Evolutionary conservation across 2,329 filamentous ascomycete species (phyloP), one percentile per base, ranked within the genome.

Genomic region (Trichophyton schoenleinii): DNA sequence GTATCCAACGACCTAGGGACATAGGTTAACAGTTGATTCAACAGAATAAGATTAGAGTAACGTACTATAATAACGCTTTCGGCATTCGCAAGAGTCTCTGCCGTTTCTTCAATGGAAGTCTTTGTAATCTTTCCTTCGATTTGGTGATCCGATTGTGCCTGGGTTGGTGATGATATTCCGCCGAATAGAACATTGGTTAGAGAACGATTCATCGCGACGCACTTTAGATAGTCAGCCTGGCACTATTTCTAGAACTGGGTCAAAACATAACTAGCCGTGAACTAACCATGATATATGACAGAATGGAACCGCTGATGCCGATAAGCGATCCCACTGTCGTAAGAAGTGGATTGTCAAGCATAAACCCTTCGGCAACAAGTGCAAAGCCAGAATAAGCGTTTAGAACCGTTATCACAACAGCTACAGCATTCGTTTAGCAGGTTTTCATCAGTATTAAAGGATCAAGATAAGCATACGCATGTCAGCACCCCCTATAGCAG

Each of bases 301-400:
- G 81, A 64, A 95, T 95, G 0, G 88, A 94, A 60, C 91, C 91
- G 11, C 87, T 91, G 1, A 94, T 89, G 52, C 91, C 91, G 49
- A 96, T 96, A 1, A 96, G 78, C 0, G 89, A 89, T 2, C 91
- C 90, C 2, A 95, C 87, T 0, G 87, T 91, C 0, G 89, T 95
- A 0, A 96, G 79, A 0, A 96, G 80, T 0, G 90, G 84, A 63
- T 95, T 95, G 66, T 94, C 86, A 13, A 96, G 79, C 91, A 96
- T 96, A 71, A 95, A 87, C 0, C 91, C 91, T 73, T 96, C 90
- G 0, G 91, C 90, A 0, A 96, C 89, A 1, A 96, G 80, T 0
- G 91, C 91, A 62, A 95, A 96, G 11, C 91, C 91, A 57, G 88
- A 92, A 71, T 95, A 95, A 0, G 90, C 90, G 67, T 95, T 96